A percentile compares a stretch with the other conserved stretches of the same genome.
Evolutionary conservation across 495 filamentous ascomycete species (phyloP).

Genomic region (Pseudoneurospora amorphoporcata): DNA sequence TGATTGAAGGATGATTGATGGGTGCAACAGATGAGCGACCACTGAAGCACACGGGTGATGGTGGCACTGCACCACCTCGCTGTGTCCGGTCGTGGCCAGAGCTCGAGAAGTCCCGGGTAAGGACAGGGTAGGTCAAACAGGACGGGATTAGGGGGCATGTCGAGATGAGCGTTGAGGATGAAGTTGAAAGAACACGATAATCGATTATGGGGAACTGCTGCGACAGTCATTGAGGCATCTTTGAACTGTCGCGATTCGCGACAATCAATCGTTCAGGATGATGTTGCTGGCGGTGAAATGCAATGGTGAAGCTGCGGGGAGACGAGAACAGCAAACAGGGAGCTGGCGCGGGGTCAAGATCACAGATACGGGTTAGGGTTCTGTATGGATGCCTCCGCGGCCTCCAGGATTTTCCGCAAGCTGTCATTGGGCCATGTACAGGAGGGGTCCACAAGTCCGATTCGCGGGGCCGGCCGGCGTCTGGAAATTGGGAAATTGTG

Average conservation of each 20-base stretch:
- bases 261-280: not conserved
- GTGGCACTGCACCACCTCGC: not conserved
- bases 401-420: not conserved
- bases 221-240: not conserved
- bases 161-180: not conserved
- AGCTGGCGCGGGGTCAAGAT: not conserved
- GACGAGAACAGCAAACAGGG: not conserved
- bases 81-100: not conserved
- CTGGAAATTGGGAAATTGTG: not conserved
- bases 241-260: not conserved
- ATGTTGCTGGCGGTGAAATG: not conserved
- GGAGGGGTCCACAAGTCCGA: not conserved
- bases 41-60: not conserved
- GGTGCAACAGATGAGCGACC: not conserved
- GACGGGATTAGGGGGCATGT: not conserved
- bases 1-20: not conserved
- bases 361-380: not conserved
- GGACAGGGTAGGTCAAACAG: not conserved
- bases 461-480: not conserved
- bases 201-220: not conserved
- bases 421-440: not conserved
- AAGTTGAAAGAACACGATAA: not conserved
- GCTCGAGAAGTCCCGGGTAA: not conserved
- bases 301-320: not conserved
- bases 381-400: not conserved